Conservation (phyloP, 352 stramenopile species). For the Phytophthora macrochlamydospora region DNA sequence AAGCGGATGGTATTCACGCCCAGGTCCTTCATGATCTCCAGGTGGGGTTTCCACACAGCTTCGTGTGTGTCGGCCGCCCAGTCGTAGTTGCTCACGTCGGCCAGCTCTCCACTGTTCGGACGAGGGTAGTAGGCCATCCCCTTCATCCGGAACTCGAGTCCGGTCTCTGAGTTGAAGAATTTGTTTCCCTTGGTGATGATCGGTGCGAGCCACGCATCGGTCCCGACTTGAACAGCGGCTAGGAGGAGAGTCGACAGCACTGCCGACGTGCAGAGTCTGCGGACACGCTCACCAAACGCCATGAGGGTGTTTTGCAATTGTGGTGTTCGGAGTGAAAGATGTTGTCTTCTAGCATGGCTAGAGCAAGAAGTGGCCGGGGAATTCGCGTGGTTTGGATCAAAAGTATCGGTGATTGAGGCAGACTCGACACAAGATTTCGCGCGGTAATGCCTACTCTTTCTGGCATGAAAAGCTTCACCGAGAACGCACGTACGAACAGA, state of each 20-base stretch:
- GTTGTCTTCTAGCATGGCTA: no score
- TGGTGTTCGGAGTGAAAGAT: no score
- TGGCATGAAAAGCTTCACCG: no score
- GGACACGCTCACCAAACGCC: slow-evolving; percentile 40
- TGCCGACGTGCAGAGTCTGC: slow-evolving; percentile 3
- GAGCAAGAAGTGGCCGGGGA: no score
- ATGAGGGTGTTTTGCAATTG: neutral
- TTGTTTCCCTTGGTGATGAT: slow-evolving; percentile 70
- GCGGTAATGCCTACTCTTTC: neutral
- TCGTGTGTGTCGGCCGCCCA: slow-evolving; percentile 60
- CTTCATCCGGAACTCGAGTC: slow-evolving; percentile 61
- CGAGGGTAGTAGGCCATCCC: slow-evolving; percentile 66
- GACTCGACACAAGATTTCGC: no score
- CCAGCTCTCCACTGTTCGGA: slow-evolving; percentile 56
- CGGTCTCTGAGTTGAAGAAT: slow-evolving; percentile 71
- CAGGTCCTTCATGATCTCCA: slow-evolving; percentile 52
- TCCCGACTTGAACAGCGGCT: neutral
- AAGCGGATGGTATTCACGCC: slow-evolving; percentile 64
- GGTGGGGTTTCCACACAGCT: slow-evolving; percentile 47
- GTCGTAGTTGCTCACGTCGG: slow-evolving; percentile 55
- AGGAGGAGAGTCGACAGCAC: no score
- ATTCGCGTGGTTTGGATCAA: neutral
- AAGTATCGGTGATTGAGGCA: neutral
- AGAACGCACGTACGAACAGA: no score
- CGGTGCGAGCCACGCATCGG: slow-evolving; percentile 36